These are phyloP conservation scores for Protostelium mycophagum DNA, from an alignment of 78 protist species.

Conservation along the genomic window DNA sequence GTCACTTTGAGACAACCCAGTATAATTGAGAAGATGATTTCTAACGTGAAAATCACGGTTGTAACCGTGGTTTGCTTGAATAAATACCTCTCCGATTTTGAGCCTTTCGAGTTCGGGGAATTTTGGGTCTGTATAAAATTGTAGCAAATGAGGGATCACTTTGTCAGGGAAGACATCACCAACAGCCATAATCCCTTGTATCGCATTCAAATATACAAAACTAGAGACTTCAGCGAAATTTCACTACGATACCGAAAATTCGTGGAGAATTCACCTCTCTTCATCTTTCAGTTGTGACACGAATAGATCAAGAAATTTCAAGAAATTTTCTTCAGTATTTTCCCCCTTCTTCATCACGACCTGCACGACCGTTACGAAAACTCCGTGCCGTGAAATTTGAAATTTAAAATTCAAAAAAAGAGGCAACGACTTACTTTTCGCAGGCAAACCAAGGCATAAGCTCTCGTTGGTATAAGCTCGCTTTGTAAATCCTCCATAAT, in stretches of 20 bases:
- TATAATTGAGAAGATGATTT: too few species aligned
- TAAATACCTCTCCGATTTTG: slow-evolving; percentile 62
- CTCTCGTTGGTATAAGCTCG: background rate
- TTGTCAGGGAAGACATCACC: slow-evolving; percentile 52
- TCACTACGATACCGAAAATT: background rate
- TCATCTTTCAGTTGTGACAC: slow-evolving; percentile 48
- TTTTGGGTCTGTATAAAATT: slow-evolving; percentile 2
- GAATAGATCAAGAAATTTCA: slow-evolving; percentile 27
- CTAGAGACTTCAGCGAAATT: background rate
- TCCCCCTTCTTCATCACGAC: slow-evolving; percentile 5
- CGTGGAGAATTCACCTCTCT: slow-evolving; percentile 18
- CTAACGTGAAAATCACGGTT: too few species aligned
- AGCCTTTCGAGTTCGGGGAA: slow-evolving; percentile 33
- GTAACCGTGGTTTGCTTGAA: too few species aligned
- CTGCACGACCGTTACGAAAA: too few species aligned
- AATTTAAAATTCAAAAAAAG: background rate
- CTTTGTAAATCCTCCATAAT: background rate
- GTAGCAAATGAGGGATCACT: slow-evolving; percentile 23
- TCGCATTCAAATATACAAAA: slow-evolving; percentile 44
- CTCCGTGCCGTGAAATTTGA: too few species aligned
- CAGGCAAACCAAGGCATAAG: background rate
- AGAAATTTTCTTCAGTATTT: slow-evolving; percentile 18
- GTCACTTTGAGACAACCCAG: too few species aligned
- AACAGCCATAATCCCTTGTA: slow-evolving; percentile 42
- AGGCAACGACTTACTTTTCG: background rate